Evolutionary conservation across 1,284 basidiomycete species (phyloP), one percentile per base, ranked within the genome.

Genomic region (Vanrija sp.): DNA sequence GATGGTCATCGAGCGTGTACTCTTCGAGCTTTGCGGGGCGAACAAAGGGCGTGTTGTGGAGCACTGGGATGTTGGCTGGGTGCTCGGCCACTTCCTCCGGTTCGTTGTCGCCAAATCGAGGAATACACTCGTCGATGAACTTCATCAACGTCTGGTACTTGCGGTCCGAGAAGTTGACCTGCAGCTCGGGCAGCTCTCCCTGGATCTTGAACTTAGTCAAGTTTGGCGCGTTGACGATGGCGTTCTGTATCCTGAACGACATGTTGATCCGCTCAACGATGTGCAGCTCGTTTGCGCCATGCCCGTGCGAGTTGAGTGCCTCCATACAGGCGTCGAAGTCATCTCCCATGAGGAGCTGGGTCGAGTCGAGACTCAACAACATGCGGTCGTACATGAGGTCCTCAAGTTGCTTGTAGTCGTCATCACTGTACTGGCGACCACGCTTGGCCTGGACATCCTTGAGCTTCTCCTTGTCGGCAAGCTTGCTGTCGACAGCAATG

Each of bases 61-160:
- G 6, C 4, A 31, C 31, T 31, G 31, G 31, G 31, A 31, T 31
- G 31, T 49, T 44, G 15, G 48, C 31, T 5, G 56, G 52, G 15
- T 52, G 24, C 7, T 45, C 35, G 5, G 51, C 47, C 10, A 50
- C 47, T 9, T 35, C 19, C 10, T 53, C 45, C 12, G 51, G 39
- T 3, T 62, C 56, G 31, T 63, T 81, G 42, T 85, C 81, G 47
- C 81, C 87, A 64, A 98, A 87, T 54, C 86, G 83, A 4, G 96
- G 96, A 38, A 99, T 85, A 25, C 87, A 85, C 12, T 93, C 87
- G 65, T 98, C 93, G 66, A 98, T 85, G 59, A 98, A 82, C 18
- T 88, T 84, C 89, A 98, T 93, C 42, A 98, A 77, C 3, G 87
- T 84, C 76, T 95, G 91, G 78, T 99, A 99, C 76, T 98, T 99